Evolutionary conservation across 2,329 filamentous ascomycete species (phyloP).

Genomic region (Stagonosporopsis tanaceti): DNA sequence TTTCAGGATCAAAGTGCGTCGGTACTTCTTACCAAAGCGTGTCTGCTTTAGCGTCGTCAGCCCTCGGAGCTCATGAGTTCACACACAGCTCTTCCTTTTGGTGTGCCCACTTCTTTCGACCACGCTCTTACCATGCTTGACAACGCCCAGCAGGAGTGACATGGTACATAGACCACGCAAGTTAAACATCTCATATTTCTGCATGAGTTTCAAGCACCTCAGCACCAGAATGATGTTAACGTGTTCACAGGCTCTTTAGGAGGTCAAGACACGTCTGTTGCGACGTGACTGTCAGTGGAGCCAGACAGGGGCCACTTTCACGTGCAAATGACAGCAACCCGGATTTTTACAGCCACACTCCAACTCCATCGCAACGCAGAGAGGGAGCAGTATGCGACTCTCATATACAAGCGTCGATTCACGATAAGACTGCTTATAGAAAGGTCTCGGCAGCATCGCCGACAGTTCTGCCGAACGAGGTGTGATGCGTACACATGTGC

Average conservation of each 20-base stretch:
- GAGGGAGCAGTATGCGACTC: neutral
- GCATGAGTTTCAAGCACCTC: too few species aligned
- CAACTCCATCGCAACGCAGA: neutral
- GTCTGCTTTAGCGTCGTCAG: too few species aligned
- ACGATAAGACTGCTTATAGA: neutral
- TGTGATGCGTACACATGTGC: neutral
- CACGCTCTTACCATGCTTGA: too few species aligned
- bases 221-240: too few species aligned
- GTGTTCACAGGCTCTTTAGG: too few species aligned
- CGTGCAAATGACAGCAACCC: neutral
- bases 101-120: too few species aligned
- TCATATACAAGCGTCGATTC: neutral
- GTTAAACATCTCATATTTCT: too few species aligned
- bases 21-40: too few species aligned
- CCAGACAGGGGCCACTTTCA: slow-evolving; percentile 15
- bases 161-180: too few species aligned
- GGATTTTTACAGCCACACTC: neutral
- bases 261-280: neutral
- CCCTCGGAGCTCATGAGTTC: too few species aligned
- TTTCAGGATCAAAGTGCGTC: neutral
- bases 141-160: too few species aligned
- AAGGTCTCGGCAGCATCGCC: neutral
- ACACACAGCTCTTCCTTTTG: too few species aligned
- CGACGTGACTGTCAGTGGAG: neutral
- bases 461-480: neutral